Base-by-base conservation (phyloP, 176 grass and related monocot genomes). In the Oryza meyeriana region DNA sequence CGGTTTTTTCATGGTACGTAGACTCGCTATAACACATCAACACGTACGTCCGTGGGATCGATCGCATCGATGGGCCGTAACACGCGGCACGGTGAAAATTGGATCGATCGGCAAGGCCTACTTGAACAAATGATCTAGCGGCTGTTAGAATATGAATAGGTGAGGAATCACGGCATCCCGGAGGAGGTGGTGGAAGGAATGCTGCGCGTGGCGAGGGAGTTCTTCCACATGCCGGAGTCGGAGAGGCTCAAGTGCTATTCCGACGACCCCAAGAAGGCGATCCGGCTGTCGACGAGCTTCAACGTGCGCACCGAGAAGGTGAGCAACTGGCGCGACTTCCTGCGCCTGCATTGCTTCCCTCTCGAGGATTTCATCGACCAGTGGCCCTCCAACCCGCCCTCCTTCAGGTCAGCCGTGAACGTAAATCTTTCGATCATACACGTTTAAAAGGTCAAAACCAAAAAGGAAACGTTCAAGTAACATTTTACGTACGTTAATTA, bases 221-320 rank as follows among this genome's bases (percentile, higher is more conserved):
- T 98, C 95, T 98, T 98, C 85, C 95, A 93, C 83, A 70, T 94
- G 72, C 92, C 95, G 31, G 92, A 93, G 62, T 84, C 84, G 22
- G 95, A 98, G 82, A 85, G 95, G 88, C 57, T 98, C 70, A 98
- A 98, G 85, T 93, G 83, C 82, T 98, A 93, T 72, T 98, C 95
- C 20, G 92, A 98, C 61, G 95, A 98, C 63, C 92, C 95, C 52
- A 85, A 72, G 52, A 94, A 93, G 87, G 79, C 90, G 61, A 90
- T 85, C 64, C 66, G 95, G 36, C 86, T 98, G 34, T 98, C 95
- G 30, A 91, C 95, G 7, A 98, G 95, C 84, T 95, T 98, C 90
- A 98, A 98, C 84, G 86, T 93, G 52, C 93, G 88, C 39, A 95
- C 86, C 0, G 95, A 98, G 88, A 89, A 94, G 85, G 81, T 93